phyloP scores from a whole-genome alignment of 495 filamentous ascomycete genomes.

The Aspergillus taichungensis region DNA sequence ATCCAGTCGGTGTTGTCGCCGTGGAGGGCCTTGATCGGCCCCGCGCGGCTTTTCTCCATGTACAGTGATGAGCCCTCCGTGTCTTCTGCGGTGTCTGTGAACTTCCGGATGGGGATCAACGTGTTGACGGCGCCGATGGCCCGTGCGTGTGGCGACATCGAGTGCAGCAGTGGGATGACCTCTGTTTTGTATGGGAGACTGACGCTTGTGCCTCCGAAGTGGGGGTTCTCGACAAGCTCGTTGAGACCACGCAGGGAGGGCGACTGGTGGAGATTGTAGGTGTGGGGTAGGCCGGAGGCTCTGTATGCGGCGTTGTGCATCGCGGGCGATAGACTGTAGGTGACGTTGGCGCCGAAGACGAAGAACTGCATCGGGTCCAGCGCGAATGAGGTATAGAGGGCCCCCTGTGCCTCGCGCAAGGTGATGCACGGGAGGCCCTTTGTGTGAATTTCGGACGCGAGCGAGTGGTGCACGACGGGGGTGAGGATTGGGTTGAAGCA shows the following conservation, averaged over 20 bases:
- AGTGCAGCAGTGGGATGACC: conserved; percentile 58
- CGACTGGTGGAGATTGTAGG: conserved; percentile 59
- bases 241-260: conserved; percentile 56
- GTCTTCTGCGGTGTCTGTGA: conserved; percentile 35
- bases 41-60: conserved; percentile 53
- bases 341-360: conserved; percentile 36
- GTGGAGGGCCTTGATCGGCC: conserved; percentile 55
- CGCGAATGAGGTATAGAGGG: conserved; percentile 45
- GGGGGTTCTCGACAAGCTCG: conserved; percentile 50
- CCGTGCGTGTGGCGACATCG: conserved; percentile 62
- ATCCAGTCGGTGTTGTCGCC: conserved; percentile 84
- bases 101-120: conserved; percentile 57
- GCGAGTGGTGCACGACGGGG: conserved; percentile 41
- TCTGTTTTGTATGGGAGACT: conserved; percentile 68
- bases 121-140: conserved; percentile 77
- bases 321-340: conserved; percentile 36
- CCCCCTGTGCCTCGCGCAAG: conserved; percentile 30
- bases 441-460: conserved; percentile 13
- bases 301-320: conserved; percentile 70
- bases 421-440: conserved; percentile 34
- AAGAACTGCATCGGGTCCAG: conserved; percentile 43
- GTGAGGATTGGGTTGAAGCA: conserved; percentile 58
- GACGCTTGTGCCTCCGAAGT: conserved; percentile 69
- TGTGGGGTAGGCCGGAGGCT: conserved; percentile 61
- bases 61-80: conserved; percentile 32